Conservation (phyloP, 495 filamentous ascomycete species). For the Penicilliopsis zonata region DNA sequence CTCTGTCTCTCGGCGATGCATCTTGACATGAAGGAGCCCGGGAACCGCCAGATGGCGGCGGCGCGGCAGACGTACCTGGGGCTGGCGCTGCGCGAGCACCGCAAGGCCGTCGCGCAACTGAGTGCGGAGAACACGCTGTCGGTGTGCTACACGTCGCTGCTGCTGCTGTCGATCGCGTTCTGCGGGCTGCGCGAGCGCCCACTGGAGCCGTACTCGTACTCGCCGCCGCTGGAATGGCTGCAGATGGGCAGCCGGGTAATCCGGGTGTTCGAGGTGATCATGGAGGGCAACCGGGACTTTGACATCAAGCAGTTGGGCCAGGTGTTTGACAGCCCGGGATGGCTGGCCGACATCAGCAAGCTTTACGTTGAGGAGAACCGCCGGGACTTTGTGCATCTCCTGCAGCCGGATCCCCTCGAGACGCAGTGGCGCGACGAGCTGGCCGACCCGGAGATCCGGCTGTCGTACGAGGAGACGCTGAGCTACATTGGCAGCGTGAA, state of each 20-base stretch:
- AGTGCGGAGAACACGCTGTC: slow-evolving; percentile 18
- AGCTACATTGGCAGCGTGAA: slow-evolving; percentile 19
- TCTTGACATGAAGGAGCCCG: not conserved
- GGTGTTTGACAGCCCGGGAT: not conserved
- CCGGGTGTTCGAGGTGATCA: not conserved
- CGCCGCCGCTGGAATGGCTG: not conserved
- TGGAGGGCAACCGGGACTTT: not conserved
- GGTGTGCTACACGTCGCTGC: slow-evolving; percentile 7
- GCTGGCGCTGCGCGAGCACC: slow-evolving; percentile 21
- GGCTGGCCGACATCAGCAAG: not conserved
- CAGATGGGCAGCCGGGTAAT: not conserved
- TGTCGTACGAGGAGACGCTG: slow-evolving; percentile 18
- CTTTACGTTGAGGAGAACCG: not conserved
- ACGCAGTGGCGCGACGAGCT: slow-evolving; percentile 23
- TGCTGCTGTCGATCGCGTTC: not conserved
- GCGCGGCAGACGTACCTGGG: slow-evolving; percentile 18
- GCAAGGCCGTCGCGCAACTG: slow-evolving; percentile 15
- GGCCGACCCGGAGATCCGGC: slow-evolving; percentile 15
- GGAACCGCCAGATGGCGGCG: slow-evolving; percentile 8
- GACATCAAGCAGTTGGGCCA: not conserved
- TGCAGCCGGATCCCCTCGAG: slow-evolving; percentile 20
- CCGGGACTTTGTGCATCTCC: not conserved
- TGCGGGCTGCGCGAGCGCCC: not conserved
- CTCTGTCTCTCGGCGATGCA: slow-evolving; percentile 21
- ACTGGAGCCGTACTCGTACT: not conserved